A percentile compares a stretch with the other conserved stretches of the same genome.
phyloP scores from a whole-genome alignment of 768 basidiomycete species.

The Tylopilus rubrobrunneus region DNA sequence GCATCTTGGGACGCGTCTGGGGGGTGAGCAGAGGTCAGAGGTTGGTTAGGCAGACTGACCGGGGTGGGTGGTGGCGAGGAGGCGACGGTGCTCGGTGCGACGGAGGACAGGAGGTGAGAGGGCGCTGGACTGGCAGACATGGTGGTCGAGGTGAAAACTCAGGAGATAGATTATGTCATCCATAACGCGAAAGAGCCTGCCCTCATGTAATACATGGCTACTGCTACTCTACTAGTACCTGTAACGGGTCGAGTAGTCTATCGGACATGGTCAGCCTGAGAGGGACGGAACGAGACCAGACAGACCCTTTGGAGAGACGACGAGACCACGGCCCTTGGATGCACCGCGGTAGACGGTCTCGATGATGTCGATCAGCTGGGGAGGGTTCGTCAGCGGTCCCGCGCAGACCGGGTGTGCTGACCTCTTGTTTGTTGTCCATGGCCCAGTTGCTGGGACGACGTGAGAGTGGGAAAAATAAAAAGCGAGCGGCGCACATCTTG shows the following conservation, averaged over 20 bases:
- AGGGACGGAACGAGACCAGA: background rate
- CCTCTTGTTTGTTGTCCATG: constrained; percentile 98
- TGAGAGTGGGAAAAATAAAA: background rate
- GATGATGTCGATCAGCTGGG: constrained; percentile 91
- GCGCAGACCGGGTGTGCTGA: constrained; percentile 28
- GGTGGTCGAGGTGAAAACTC: background rate
- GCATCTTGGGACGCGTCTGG: constrained; percentile 15
- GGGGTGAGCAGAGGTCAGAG: background rate
- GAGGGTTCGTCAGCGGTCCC: background rate
- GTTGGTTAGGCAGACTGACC: no score
- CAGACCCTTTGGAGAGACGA: constrained; percentile 92
- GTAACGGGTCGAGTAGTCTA: constrained; percentile 82
- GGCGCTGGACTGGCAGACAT: constrained; percentile 21
- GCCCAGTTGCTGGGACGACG: constrained; percentile 81
- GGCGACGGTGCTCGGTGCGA: constrained; percentile 22
- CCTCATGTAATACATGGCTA: constrained; percentile 8
- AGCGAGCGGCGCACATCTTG: constrained; percentile 72
- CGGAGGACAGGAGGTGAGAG: constrained; percentile 20
- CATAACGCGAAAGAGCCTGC: constrained; percentile 25
- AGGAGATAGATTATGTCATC: constrained; percentile 27
- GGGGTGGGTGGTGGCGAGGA: constrained; percentile 24
- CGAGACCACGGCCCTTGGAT: constrained; percentile 95
- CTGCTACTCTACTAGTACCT: constrained; percentile 46
- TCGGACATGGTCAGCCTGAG: background rate
- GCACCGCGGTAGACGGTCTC: constrained; percentile 98